phyloP scores from a whole-genome alignment of 441 rosid genomes.

The Adansonia gregorii region DNA sequence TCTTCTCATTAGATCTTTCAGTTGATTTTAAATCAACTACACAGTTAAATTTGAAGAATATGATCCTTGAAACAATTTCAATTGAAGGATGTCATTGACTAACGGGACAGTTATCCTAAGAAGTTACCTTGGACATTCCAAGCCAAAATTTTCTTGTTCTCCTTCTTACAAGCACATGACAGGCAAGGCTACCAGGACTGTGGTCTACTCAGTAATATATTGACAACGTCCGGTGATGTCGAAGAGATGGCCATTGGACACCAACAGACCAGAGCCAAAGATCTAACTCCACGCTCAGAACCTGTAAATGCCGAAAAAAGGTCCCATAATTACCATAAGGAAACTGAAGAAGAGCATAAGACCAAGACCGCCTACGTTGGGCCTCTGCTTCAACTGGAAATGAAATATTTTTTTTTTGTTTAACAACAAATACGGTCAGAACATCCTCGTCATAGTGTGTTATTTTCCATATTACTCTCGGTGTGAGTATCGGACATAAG shows the following conservation, averaged over 20 bases:
- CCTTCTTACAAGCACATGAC: slow-evolving; percentile 6
- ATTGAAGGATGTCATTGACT: background rate
- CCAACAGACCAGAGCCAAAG: slow-evolving; percentile 85
- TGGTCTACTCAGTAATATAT: slow-evolving; percentile 53
- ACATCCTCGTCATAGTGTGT: too few relatives aligned
- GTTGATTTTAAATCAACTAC: too few relatives aligned
- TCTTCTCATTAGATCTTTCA: too few relatives aligned
- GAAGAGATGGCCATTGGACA: slow-evolving; percentile 53
- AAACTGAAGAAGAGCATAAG: background rate
- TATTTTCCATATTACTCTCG: too few relatives aligned
- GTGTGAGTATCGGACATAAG: too few relatives aligned
- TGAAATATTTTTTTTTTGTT: background rate
- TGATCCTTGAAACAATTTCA: background rate
- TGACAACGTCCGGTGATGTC: slow-evolving; percentile 65
- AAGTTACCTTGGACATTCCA: background rate
- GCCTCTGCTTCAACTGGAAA: background rate
- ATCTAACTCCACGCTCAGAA: slow-evolving; percentile 72
- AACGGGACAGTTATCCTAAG: background rate
- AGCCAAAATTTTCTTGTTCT: slow-evolving; percentile 18
- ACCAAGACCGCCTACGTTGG: background rate
- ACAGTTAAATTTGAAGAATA: background rate
- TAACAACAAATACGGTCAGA: background rate
- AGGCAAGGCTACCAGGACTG: too few relatives aligned
- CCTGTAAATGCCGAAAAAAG: slow-evolving; percentile 43
- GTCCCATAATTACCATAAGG: slow-evolving; percentile 2